These are phyloP conservation scores for Kandelia obovata DNA, from an alignment of 345 rosid species.

Conservation along the genomic window DNA sequence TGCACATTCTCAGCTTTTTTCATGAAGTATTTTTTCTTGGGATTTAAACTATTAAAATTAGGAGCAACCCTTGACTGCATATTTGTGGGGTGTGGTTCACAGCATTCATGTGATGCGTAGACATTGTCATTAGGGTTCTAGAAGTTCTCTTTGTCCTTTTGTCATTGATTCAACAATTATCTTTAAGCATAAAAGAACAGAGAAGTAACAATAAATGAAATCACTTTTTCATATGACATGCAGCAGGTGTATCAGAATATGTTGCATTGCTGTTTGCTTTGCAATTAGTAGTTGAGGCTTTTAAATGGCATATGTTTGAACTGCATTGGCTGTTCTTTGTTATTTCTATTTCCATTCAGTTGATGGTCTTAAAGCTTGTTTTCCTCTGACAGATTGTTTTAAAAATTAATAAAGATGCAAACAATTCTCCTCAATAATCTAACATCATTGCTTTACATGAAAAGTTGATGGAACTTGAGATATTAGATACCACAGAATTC, in stretches of 20 bases:
- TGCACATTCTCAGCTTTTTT: background rate
- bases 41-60: background rate
- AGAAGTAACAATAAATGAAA: background rate
- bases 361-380: no score
- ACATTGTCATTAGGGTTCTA: background rate
- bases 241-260: background rate
- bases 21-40: background rate
- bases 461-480: no score
- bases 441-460: no score
- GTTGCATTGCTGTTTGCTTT: background rate
- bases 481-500: no score
- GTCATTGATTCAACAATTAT: background rate
- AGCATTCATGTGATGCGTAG: background rate
- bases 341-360: no score
- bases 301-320: background rate
- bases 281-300: no score
- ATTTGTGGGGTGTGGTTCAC: background rate
- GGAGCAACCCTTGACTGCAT: background rate
- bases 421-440: no score
- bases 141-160: background rate
- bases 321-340: background rate
- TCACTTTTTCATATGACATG: background rate
- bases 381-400: no score
- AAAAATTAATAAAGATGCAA: no score
- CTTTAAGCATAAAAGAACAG: background rate